Evolutionary conservation across 805 yeast species (phyloP), one percentile per base, ranked within the genome.

Genomic region (Candida dajiaensis): DNA sequence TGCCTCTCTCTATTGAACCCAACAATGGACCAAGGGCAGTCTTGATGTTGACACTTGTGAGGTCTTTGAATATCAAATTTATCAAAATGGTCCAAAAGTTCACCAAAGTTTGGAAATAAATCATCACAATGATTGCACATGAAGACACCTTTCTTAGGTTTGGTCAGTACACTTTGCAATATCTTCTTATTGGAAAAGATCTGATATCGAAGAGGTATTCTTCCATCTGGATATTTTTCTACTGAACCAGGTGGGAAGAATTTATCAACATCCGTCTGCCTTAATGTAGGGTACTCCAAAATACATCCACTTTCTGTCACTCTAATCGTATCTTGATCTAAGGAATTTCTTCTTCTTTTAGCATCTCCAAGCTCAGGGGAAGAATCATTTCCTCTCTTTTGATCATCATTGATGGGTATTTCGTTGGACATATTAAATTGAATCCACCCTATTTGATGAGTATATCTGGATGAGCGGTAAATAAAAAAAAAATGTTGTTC

Each of bases 21-120:
- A 22, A 72, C 66, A 13, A 64, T 51, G 25, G 62, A 59, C 75
- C 74, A 72, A 4, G 74, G 73, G 36, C 77, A 72, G 8, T 52
- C 55, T 7, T 49, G 44, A 16, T 59, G 52, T 2, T 61, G 53
- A 50, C 77, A 72, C 25, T 56, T 56, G 51, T 54, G 64, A 3
- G 67, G 63, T 15, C 75, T 59, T 18, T 54, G 52, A 16, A 68
- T 53, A 12, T 63, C 51, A 40, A 54, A 56, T 26, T 52, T 53
- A 37, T 67, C 70, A 41, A 67, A 63, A 51, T 71, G 76, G 28
- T 62, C 62, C 16, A 68, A 58, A 28, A 71, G 56, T n/a, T 54
- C 56, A 15, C 56, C 56, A 44, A 68, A 59, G 25, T 61, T 59
- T 9, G 52, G 42, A 47, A 68, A 71, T 23, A 55, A 52, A 6